phyloP scores from a whole-genome alignment of 192 early-diverging fungal species.

The Coemansia guatemalensis region DNA sequence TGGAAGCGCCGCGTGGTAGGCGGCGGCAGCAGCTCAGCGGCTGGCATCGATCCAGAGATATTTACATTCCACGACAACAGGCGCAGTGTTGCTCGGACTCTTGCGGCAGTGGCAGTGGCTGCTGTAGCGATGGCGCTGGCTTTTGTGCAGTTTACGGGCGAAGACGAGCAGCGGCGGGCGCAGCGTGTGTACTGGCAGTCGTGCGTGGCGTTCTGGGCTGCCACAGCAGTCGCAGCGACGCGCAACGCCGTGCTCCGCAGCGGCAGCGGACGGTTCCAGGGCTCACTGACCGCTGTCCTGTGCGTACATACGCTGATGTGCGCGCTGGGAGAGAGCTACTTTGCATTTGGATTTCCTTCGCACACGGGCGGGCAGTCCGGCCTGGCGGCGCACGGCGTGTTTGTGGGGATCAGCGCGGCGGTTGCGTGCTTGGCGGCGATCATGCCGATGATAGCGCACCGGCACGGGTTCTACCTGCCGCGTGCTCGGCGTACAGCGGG shows the following conservation, averaged over 20 bases:
- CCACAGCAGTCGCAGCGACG: background rate
- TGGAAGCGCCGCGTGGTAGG: background rate
- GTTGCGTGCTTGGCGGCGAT: constrained; percentile 7
- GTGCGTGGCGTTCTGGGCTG: constrained; percentile 16
- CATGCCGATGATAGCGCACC: constrained; percentile 24
- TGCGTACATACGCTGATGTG: constrained; percentile 3
- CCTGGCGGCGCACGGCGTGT: constrained; percentile 19
- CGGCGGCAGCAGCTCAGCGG: background rate
- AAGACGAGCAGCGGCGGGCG: background rate
- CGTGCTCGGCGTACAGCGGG: constrained; percentile 3
- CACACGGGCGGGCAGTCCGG: constrained; percentile 10
- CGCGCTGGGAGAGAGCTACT: constrained; percentile 20
- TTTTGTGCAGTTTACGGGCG: background rate
- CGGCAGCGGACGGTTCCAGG: background rate
- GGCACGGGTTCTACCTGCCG: constrained; percentile 27
- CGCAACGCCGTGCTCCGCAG: constrained; percentile 3
- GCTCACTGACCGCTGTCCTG: background rate
- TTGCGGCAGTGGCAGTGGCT: constrained; percentile 9
- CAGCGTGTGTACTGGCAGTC: constrained; percentile 36
- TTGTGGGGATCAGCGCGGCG: background rate
- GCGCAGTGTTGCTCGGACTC: constrained; percentile 6
- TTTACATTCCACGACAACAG: constrained; percentile 33
- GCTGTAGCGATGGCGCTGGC: constrained; percentile 12
- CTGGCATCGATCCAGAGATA: background rate
- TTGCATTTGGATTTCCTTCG: constrained; percentile 8